Conservation (phyloP, 2,329 filamentous ascomycete species). For the Cryphonectria japonica region DNA sequence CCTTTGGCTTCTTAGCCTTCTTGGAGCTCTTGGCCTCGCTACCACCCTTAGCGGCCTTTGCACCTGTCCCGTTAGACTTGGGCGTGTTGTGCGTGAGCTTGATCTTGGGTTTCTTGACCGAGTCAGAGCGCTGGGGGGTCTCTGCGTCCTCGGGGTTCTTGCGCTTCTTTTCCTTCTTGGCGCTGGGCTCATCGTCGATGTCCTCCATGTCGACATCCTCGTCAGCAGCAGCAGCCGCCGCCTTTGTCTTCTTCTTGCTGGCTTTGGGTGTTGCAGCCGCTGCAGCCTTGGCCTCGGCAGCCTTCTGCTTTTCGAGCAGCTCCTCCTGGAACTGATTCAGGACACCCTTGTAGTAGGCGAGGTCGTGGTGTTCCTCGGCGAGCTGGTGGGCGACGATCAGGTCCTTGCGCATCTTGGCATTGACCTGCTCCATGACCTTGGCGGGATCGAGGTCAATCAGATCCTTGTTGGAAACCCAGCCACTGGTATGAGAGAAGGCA, state of each 20-base stretch:
- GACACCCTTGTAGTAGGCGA: conserved; percentile 83
- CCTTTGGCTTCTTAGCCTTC: conserved; percentile 59
- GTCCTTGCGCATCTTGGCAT: conserved; percentile 79
- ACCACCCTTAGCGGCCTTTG: conserved; percentile 61
- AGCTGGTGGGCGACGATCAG: conserved; percentile 79
- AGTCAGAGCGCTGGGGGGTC: conserved; percentile 63
- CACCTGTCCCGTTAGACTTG: conserved; percentile 67
- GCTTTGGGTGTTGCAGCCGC: conserved; percentile 46
- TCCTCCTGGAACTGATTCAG: conserved; percentile 72
- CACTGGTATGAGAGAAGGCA: conserved; percentile 55
- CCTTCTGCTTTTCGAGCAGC: conserved; percentile 61
- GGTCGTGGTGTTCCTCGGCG: conserved; percentile 75
- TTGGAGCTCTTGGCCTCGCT: conserved; percentile 50
- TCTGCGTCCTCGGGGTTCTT: conserved; percentile 78
- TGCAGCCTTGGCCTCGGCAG: conserved; percentile 49
- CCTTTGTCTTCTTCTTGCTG: conserved; percentile 51
- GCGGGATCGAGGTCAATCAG: conserved; percentile 77
- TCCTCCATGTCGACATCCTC: conserved; percentile 46
- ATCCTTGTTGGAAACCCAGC: conserved; percentile 87
- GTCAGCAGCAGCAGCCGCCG: conserved; percentile 15
- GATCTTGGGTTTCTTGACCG: conserved; percentile 70
- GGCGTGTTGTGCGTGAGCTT: conserved; percentile 69
- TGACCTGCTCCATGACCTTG: conserved; percentile 68
- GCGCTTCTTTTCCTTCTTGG: conserved; percentile 70
- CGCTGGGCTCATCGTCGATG: conserved; percentile 50